Evolutionary conservation across 805 yeast species (phyloP).

Genomic region (Candida palmyrensis): DNA sequence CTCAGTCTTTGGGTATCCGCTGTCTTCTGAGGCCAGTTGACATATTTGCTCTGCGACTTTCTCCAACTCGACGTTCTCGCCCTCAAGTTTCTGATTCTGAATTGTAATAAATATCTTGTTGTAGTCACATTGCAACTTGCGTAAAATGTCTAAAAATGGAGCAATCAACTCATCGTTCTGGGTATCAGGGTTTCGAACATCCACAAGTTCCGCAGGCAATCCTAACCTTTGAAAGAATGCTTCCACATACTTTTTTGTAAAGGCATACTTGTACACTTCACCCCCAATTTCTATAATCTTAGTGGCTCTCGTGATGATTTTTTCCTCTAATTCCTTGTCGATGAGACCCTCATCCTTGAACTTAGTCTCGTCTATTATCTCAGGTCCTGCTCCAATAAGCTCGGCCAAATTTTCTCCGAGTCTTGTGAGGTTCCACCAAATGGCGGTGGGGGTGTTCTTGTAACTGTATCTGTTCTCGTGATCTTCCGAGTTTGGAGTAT

Average conservation of each 20-base stretch:
- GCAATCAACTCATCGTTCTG: slow-evolving; percentile 43
- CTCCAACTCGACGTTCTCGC: no score
- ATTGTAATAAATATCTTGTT: slow-evolving; percentile 70
- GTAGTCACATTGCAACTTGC: slow-evolving; percentile 65
- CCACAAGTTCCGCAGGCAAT: slow-evolving; percentile 35
- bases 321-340: slow-evolving; percentile 45
- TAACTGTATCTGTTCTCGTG: slow-evolving; percentile 65
- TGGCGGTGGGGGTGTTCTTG: slow-evolving; percentile 76
- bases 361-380: slow-evolving; percentile 39
- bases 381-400: slow-evolving; percentile 67
- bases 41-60: slow-evolving; percentile 6
- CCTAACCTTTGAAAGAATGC: slow-evolving; percentile 69
- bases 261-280: slow-evolving; percentile 58
- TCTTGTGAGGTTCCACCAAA: slow-evolving; percentile 90
- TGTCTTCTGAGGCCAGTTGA: no score
- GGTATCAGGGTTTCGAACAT: slow-evolving; percentile 28
- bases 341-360: slow-evolving; percentile 36
- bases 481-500: slow-evolving; percentile 91
- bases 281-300: slow-evolving; percentile 59
- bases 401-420: slow-evolving; percentile 82
- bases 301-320: slow-evolving; percentile 56
- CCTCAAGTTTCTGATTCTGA: slow-evolving; percentile 27
- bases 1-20: slow-evolving; percentile 27
- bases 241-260: slow-evolving; percentile 52
- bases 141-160: slow-evolving; percentile 58